Percentiles rank a stretch among this genome's conserved stretches.
Evolutionary conservation across 257 asterid species (phyloP).

Genomic region (Cinchona pubescens): DNA sequence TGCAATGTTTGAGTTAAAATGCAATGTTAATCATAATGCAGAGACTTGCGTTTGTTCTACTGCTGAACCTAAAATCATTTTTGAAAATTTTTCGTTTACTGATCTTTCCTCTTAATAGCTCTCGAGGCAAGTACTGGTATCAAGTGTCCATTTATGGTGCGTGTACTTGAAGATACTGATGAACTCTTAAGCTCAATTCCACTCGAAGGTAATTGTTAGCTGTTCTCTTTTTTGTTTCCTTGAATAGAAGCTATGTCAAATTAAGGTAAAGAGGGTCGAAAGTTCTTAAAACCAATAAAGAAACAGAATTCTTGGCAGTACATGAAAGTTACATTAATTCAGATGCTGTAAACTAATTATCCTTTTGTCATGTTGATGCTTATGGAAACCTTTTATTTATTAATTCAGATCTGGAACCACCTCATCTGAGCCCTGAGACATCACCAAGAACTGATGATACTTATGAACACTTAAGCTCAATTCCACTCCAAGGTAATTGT

Average conservation of each 20-base stretch:
- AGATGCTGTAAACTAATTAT: too few relatives aligned
- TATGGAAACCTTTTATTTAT: too few relatives aligned
- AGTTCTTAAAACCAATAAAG: background rate
- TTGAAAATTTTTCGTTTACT: conserved; percentile 4
- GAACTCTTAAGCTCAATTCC: conserved; percentile 57
- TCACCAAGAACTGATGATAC: too few relatives aligned
- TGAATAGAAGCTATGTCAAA: background rate
- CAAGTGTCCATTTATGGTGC: conserved; percentile 51
- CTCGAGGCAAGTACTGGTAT: conserved; percentile 62
- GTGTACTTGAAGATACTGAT: conserved; percentile 55
- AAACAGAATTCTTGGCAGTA: background rate
- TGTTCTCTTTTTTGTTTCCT: background rate
- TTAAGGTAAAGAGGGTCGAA: background rate
- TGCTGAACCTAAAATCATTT: background rate
- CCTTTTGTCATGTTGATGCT: too few relatives aligned
- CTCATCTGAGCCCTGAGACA: too few relatives aligned
- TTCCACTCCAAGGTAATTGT: conserved; percentile 60
- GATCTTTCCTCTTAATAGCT: conserved; percentile 52
- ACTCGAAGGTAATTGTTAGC: conserved; percentile 50
- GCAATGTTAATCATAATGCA: too few relatives aligned
- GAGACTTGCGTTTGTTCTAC: background rate
- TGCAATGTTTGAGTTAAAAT: too few relatives aligned
- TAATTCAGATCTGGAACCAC: too few relatives aligned
- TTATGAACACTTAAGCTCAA: conserved; percentile 55
- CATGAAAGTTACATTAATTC: background rate